Conservation (phyloP, 441 rosid genomes). For the Erodium chrysanthum region DNA sequence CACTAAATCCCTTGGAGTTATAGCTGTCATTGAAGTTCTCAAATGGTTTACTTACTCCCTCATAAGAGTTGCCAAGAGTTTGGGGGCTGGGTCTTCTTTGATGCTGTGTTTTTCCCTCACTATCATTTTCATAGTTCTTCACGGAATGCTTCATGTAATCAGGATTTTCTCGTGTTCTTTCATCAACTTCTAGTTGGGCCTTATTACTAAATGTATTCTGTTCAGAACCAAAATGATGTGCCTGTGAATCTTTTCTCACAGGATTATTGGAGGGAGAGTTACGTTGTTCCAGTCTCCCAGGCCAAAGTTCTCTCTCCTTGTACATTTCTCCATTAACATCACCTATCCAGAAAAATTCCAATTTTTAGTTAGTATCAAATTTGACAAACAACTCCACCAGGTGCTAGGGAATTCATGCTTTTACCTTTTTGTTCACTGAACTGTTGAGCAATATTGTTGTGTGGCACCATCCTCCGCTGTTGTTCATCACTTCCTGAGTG, state of each 20-base stretch:
- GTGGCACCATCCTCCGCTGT: constrained; percentile 16
- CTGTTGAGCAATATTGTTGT: constrained; percentile 11
- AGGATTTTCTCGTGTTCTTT: background rate
- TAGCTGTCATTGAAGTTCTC: constrained; percentile 18
- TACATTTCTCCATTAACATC: constrained; percentile 1
- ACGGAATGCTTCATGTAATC: constrained; percentile 4
- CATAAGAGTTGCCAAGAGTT: constrained; percentile 8
- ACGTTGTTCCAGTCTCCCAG: constrained; percentile 1
- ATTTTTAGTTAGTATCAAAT: background rate
- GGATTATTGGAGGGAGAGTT: background rate
- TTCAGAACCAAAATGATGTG: constrained; percentile 4
- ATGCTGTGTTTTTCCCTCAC: background rate
- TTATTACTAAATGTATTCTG: constrained; percentile 5
- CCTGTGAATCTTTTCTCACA: constrained; percentile 13
- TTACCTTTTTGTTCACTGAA: constrained; percentile 19
- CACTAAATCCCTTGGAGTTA: constrained; percentile 21
- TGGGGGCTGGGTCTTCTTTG: constrained; percentile 9
- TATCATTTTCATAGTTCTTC: background rate
- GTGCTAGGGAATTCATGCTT: background rate
- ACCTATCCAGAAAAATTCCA: constrained; percentile 4
- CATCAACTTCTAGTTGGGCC: constrained; percentile 8
- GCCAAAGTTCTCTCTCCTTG: constrained; percentile 5
- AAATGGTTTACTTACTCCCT: constrained; percentile 18
- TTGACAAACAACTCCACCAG: background rate
- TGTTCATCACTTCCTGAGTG: constrained; percentile 18